phyloP scores from a whole-genome alignment of 225 moss, liverwort and hornwort species.

The Ulota crispa region DNA sequence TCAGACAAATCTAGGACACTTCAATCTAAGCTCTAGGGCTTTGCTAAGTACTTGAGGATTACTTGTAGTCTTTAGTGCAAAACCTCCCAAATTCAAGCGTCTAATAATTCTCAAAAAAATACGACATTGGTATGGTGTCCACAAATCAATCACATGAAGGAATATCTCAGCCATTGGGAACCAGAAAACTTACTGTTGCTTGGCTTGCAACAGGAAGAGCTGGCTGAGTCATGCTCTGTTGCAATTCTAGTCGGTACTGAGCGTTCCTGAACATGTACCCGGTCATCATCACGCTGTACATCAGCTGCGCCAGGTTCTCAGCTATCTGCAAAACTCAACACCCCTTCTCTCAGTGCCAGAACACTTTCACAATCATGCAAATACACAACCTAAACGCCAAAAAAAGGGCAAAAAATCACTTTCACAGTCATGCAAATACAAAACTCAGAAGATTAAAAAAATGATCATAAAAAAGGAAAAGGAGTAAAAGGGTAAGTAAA shows the following conservation, averaged over 20 bases:
- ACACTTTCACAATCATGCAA: neutral
- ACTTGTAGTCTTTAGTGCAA: too few relatives aligned
- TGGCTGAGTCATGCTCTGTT: constrained; percentile 73
- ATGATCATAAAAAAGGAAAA: too few relatives aligned
- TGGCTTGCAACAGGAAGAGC: constrained; percentile 71
- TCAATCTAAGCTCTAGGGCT: too few relatives aligned
- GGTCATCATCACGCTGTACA: constrained; percentile 99
- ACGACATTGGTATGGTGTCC: too few relatives aligned
- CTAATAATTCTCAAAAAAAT: too few relatives aligned
- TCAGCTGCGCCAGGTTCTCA: constrained; percentile 93
- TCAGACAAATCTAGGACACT: too few relatives aligned
- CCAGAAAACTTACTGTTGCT: constrained; percentile 33
- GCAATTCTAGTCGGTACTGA: constrained; percentile 87
- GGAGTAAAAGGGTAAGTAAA: neutral
- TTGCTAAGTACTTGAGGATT: too few relatives aligned
- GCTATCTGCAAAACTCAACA: constrained; percentile 57
- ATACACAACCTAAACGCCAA: neutral
- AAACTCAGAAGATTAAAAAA: too few relatives aligned
- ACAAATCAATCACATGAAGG: too few relatives aligned
- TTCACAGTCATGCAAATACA: too few relatives aligned
- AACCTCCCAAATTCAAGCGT: too few relatives aligned
- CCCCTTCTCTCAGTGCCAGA: constrained; percentile 7
- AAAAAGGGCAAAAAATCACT: too few relatives aligned
- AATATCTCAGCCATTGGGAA: neutral
- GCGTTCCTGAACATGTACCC: constrained; percentile 98